Evolutionary conservation across 1,139 yeast species (phyloP), one percentile per base, ranked within the genome.

Genomic region (Magnusiomyces clavatus): DNA sequence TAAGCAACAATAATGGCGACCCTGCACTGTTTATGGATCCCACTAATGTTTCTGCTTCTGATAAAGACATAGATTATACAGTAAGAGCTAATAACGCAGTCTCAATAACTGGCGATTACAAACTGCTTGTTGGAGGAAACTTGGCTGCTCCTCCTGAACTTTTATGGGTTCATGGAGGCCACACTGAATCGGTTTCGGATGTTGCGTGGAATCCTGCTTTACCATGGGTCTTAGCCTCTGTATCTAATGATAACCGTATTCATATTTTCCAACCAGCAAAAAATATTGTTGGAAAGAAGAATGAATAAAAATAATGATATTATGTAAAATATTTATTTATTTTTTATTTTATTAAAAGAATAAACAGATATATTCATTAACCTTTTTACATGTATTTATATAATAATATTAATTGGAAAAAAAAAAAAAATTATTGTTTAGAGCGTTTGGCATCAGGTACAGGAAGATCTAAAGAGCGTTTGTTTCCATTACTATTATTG

Each of bases 151-250:
- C 65, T 53, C 67, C 72, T 2, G 75, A 71, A 36, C 64, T 80
- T 46, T 54, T 82, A 17, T 89, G 92, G 63, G 75, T 77, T 19
- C 99, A 92, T 67, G 86, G 83, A 8, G 98, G 98, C 0, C 99
- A 92, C 66, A 79, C 87, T 77, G 73, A 86, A 41, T 89, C 94
- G 5, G 87, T 94, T 3, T 86, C 86, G 60, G 98, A 92, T 62
- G 72, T 90, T 45, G 78, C 83, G 44, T 92, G 98, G 98, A 86
- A 88, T 51, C 78, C 81, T 0, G 83, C 82, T 57, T 84, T 81
- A 57, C 81, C 83, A 3, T 81, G 88, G 83, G 75, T 86, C 74
- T 63, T 89, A 47, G 86, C 92, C 2, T 83, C 92, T 63, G 95
- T 88, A 2, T 83, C 92, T 0, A 92, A 86, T 63, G 97, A 92